Base-by-base conservation (phyloP, 306 rosid species). In the Mucuna pruriens region DNA sequence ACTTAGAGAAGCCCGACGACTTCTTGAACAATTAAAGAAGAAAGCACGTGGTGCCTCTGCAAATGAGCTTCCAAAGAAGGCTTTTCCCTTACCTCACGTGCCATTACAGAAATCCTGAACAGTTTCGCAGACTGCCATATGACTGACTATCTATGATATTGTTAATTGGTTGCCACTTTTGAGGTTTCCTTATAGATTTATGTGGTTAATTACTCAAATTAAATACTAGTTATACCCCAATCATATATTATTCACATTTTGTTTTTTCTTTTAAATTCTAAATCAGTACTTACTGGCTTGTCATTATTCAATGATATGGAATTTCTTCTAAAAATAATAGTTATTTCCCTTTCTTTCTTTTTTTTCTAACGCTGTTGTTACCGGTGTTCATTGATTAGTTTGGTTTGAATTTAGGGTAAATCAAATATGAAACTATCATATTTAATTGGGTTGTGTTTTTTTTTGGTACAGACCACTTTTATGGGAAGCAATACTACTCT, bases 1-100 rank as follows among this genome's bases (percentile, higher is more conserved):
- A 86, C 91, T 89, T 58, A 83, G 58, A 81, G 98, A 92, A 88
- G 97, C 97, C 67, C 83, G 20, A 12, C 88, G 84, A 61, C 86
- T 90, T 82, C 88, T 94, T 0, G 90, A 87, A 52, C 90, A 86
- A 77, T 84, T 92, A 40, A 92, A 89, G 91, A 81, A 58, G 73
- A 92, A 90, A 75, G 91, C 97, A 4, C 84, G 46, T 0, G 89
- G 85, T 22, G 83, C 88, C 11, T 81, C 89, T 16, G 64, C 73
- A 49, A 75, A 75, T 13, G 90, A 84, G 88, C 54, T 64, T 73
- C 74, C 90, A 2, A 54, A 49, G 65, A 92, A 85, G 84, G 90
- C 93, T 84, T 86, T 94, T 74, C 97, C 97, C 64, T 76, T 88
- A 20, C 88, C 84, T 13, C 80, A 80, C 58, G 45, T 66, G 64